Conservation (phyloP, 176 grass and related monocot species). For the Aechmea fasciata region DNA sequence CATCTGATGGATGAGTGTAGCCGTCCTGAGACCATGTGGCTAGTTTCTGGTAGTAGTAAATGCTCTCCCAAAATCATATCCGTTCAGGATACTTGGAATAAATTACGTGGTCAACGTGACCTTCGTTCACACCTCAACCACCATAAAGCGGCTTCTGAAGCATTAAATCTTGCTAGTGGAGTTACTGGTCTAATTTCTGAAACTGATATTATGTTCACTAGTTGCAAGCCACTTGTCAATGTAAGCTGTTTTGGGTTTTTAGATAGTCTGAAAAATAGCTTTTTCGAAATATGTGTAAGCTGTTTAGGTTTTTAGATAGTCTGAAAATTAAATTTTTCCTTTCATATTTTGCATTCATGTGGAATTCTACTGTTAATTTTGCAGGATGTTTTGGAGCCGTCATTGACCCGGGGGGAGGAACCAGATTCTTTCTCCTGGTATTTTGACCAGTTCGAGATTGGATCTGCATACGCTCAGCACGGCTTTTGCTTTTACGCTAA, state of each 20-base stretch:
- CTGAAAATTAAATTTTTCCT: background rate
- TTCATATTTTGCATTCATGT: background rate
- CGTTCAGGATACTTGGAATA: slow-evolving; percentile 75
- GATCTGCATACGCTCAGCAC: slow-evolving; percentile 71
- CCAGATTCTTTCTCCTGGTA: slow-evolving; percentile 56
- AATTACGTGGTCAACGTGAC: slow-evolving; percentile 41
- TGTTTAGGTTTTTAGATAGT: slow-evolving; percentile 7
- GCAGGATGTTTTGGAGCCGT: slow-evolving; percentile 67
- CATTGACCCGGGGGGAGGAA: slow-evolving; percentile 35
- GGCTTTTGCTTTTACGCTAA: slow-evolving; percentile 55
- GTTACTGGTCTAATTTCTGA: slow-evolving; percentile 70
- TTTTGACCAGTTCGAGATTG: slow-evolving; percentile 55
- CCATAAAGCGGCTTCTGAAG: slow-evolving; percentile 32
- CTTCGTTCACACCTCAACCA: slow-evolving; percentile 34
- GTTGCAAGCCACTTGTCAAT: slow-evolving; percentile 37
- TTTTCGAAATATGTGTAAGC: slow-evolving; percentile 24
- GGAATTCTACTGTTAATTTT: slow-evolving; percentile 15
- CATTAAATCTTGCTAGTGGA: slow-evolving; percentile 45
- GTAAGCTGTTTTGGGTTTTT: slow-evolving; percentile 34
- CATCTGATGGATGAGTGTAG: slow-evolving; percentile 91
- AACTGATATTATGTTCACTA: slow-evolving; percentile 62
- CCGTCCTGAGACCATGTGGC: slow-evolving; percentile 41
- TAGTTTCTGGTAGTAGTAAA: slow-evolving; percentile 30
- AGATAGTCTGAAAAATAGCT: background rate
- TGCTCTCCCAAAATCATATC: slow-evolving; percentile 29